Base-by-base conservation (phyloP, 2,329 filamentous ascomycete species). In the Fonsecaea erecta region DNA sequence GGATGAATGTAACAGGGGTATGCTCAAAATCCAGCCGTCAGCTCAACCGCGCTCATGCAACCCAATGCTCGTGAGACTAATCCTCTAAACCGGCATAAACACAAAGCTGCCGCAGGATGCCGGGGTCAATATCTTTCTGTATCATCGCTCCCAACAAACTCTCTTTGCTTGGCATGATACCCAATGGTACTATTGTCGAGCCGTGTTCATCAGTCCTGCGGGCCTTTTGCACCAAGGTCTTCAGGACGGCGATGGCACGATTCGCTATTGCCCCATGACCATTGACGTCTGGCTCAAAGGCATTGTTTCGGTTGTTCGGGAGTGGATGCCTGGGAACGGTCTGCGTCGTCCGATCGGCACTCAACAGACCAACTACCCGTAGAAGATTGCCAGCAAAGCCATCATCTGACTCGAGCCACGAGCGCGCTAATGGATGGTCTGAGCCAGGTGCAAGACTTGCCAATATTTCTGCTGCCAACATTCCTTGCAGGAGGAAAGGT, bases 391-490 rank as follows among this genome's bases (percentile, higher is more conserved):
- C 86, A 0, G 91, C 90, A 76, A 97, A 95, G 0, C 91, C 91
- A 71, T 96, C 93, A 48, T 90, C 87, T 2, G 91, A 92, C 43
- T 89, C 87, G 7, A 98, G 84, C 93, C 95, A 98, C 0, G 86
- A 83, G 62, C 87, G 86, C 3, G 93, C 90, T 7, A 97, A 79
- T 3, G 86, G 85, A 16, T 84, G 85, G 70, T 96, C 92, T n/a
- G 86, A 83, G 3, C 85, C 85, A 1, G 89, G 89, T 2, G 88
- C 86, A 30, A 97, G 82, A 9, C 88, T 88, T 0, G 92, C 88
- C 2, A 98, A 80, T 58, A 98, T 96, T 71, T 98, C 93, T 0
- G 92, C 93, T 1, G 93, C 91, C 5, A 98, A 83, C 72, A 98
- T 86, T 1, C 93, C 93, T 78, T 99, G 95, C 85, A 96, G 95